Evolutionary conservation across 2,329 filamentous ascomycete species (phyloP).

Genomic region (Microdochium bolleyi): DNA sequence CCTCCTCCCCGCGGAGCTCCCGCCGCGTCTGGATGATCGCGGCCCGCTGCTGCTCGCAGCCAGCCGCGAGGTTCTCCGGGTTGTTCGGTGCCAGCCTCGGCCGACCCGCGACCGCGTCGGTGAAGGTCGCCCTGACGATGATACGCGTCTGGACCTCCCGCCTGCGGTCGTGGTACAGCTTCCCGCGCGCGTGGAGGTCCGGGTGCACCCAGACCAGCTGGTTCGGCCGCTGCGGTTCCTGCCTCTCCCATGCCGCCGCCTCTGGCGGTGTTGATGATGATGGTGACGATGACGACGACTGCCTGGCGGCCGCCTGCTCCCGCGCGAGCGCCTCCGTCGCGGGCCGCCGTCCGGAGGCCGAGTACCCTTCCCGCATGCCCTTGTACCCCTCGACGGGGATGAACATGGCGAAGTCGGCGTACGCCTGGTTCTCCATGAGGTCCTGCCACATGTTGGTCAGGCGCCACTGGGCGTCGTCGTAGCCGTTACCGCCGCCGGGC

Average conservation of each 20-base stretch:
- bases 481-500: neutral
- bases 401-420: constrained; percentile 16
- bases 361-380: constrained; percentile 4
- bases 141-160: neutral
- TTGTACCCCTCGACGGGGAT: constrained; percentile 19
- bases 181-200: neutral
- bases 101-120: neutral
- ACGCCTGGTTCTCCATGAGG: constrained; percentile 9
- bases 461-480: constrained; percentile 7
- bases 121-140: neutral
- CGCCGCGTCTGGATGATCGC: neutral
- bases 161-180: neutral
- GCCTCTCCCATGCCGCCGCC: neutral
- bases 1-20: constrained; percentile 1
- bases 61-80: neutral
- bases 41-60: neutral
- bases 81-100: neutral
- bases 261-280: no score
- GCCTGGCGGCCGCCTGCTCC: no score
- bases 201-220: neutral
- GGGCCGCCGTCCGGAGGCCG: neutral
- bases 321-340: neutral
- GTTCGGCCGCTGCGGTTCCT: no score
- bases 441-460: constrained; percentile 15
- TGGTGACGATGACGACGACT: no score